Evolutionary conservation across 805 yeast genomes (phyloP).

Genomic region (Metschnikowia lunata): DNA sequence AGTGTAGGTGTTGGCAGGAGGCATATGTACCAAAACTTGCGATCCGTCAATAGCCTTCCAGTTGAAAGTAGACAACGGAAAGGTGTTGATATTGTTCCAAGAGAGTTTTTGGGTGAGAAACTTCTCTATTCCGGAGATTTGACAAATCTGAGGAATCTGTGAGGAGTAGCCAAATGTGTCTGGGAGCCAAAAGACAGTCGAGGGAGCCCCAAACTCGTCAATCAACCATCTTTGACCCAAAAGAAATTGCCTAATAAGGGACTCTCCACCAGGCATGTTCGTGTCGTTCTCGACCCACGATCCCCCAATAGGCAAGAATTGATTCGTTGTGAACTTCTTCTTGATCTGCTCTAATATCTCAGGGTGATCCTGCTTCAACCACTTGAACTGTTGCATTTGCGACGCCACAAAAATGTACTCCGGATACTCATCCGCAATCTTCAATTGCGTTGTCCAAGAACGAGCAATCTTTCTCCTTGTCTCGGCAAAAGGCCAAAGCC

Average conservation of each 20-base stretch:
- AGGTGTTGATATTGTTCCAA: conserved; percentile 91
- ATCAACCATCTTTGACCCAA: conserved; percentile 85
- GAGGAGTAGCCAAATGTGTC: conserved; percentile 97
- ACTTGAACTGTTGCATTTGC: conserved; percentile 92
- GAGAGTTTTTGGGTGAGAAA: conserved; percentile 91
- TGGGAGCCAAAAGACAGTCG: conserved; percentile 88
- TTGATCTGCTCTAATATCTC: conserved; percentile 62
- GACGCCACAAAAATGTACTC: conserved; percentile 94
- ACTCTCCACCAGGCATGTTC: conserved; percentile 92
- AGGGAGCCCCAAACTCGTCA: conserved; percentile 70
- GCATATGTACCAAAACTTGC: conserved; percentile 94
- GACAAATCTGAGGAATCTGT: conserved; percentile 90
- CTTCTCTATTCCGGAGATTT: conserved; percentile 76
- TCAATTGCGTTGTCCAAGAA: conserved; percentile 91
- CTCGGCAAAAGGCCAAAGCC: conserved; percentile 99
- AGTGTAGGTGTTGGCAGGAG: conserved; percentile 94
- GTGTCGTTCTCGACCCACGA: conserved; percentile 98
- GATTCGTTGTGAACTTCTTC: conserved; percentile 62
- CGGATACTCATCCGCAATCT: conserved; percentile 80
- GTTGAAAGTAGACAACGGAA: conserved; percentile 87
- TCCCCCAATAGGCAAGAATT: conserved; percentile 91
- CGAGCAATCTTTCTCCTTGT: conserved; percentile 89
- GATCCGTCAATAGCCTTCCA: conserved; percentile 96
- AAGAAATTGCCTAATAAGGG: conserved; percentile 80
- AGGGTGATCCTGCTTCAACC: conserved; percentile 88